Conservation (phyloP, 2,329 filamentous ascomycete genomes). For the Pseudodiploospora longispora region DNA sequence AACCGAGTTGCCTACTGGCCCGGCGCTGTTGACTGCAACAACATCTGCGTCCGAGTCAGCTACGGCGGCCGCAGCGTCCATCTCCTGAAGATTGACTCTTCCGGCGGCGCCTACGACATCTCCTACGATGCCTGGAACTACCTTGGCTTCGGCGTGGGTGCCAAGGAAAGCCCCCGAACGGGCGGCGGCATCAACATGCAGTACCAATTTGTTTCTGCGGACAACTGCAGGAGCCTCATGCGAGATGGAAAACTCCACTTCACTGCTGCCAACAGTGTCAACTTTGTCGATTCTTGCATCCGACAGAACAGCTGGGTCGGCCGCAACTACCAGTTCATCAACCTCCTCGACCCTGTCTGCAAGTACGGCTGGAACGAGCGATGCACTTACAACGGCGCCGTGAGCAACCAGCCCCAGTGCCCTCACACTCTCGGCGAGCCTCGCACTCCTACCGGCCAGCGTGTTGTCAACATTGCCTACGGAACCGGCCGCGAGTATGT, state of each 20-base stretch:
- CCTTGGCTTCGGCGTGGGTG: conserved; percentile 42
- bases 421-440: conserved; percentile 33
- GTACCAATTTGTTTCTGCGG: conserved; percentile 39
- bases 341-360: conserved; percentile 45
- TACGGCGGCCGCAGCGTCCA: conserved; percentile 42
- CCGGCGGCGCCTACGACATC: conserved; percentile 49
- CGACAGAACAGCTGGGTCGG: conserved; percentile 42
- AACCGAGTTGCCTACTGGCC: conserved; percentile 58
- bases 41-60: conserved; percentile 48
- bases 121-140: conserved; percentile 56
- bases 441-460: conserved; percentile 17
- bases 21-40: conserved; percentile 40
- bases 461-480: conserved; percentile 46
- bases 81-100: conserved; percentile 51
- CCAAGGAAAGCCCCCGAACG: conserved; percentile 34
- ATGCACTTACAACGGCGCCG: conserved; percentile 39
- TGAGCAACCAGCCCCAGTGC: conserved; percentile 45
- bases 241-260: conserved; percentile 44
- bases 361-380: conserved; percentile 42
- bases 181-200: conserved; percentile 46
- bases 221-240: conserved; percentile 43
- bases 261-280: conserved; percentile 49
- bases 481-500: conserved; percentile 33
- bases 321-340: conserved; percentile 44
- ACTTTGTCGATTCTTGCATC: conserved; percentile 43